Evolutionary conservation across 495 filamentous ascomycete genomes (phyloP).

Genomic region (Parmelia sp.): DNA sequence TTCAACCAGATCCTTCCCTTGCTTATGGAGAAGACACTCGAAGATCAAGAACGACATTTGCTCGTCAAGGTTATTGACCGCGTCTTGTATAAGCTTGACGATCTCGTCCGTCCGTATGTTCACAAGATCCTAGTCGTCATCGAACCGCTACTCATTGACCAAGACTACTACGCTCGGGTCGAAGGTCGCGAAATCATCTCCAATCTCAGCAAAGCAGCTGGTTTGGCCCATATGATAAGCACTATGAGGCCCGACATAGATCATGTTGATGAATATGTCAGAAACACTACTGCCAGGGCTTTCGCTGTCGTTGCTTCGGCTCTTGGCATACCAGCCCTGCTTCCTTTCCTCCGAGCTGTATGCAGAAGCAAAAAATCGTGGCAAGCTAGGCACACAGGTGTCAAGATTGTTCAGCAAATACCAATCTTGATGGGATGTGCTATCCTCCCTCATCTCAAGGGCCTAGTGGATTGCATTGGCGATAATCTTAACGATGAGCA

Average conservation of each 20-base stretch:
- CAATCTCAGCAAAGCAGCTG: conserved; percentile 92
- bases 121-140: conserved; percentile 99
- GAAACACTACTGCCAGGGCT: conserved; percentile 95
- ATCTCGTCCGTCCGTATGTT: conserved; percentile 91
- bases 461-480: conserved; percentile 91
- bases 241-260: conserved; percentile 99
- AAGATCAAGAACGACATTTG: conserved; percentile 97
- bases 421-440: conserved; percentile 99
- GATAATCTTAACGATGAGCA: conserved; percentile 96
- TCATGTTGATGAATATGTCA: conserved; percentile 96
- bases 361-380: conserved; percentile 98
- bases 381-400: conserved; percentile 98
- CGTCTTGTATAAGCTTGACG: conserved; percentile 96
- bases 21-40: conserved; percentile 96
- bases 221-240: conserved; percentile 98
- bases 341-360: conserved; percentile 92
- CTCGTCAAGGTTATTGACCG: conserved; percentile 99
- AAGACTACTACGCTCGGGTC: conserved; percentile 98
- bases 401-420: conserved; percentile 98
- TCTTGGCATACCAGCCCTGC: conserved; percentile 87
- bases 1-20: conserved; percentile 98
- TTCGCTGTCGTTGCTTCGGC: conserved; percentile 97
- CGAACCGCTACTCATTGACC: conserved; percentile 95
- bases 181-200: conserved; percentile 99
- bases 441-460: conserved; percentile 91